phyloP scores from a whole-genome alignment of 805 yeast species.

The Yarrowia divulgata region DNA sequence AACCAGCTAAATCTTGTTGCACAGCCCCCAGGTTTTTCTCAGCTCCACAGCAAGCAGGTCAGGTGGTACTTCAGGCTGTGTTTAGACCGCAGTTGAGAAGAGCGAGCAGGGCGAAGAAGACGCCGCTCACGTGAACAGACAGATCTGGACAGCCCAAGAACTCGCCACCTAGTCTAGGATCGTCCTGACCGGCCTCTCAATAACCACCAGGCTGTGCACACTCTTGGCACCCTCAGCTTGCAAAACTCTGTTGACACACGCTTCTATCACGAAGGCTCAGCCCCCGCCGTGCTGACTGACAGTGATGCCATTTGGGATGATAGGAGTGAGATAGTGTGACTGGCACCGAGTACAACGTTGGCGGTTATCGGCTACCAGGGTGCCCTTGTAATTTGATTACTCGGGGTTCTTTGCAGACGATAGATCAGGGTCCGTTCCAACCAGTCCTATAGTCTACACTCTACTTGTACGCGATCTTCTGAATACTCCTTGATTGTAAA shows the following conservation, averaged over 20 bases:
- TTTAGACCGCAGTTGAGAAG: not conserved
- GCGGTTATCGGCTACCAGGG: not conserved
- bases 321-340: not conserved
- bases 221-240: slow-evolving; percentile 17
- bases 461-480: too few species aligned
- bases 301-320: not conserved
- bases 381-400: too few species aligned
- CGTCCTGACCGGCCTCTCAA: too few species aligned
- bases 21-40: slow-evolving; percentile 13
- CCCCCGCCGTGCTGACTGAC: slow-evolving; percentile 17
- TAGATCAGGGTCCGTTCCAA: too few species aligned
- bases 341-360: too few species aligned
- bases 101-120: too few species aligned
- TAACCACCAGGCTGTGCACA: slow-evolving; percentile 9
- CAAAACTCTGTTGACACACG: slow-evolving; percentile 24
- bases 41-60: not conserved
- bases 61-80: not conserved
- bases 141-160: too few species aligned
- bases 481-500: too few species aligned
- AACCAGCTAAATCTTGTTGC: slow-evolving; percentile 9
- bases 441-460: too few species aligned
- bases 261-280: slow-evolving; percentile 17
- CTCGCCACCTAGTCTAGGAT: too few species aligned
- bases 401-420: too few species aligned
- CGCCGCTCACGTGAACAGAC: too few species aligned